Conservation (phyloP, 805 yeast species). For the Metschnikowia henanensis region DNA sequence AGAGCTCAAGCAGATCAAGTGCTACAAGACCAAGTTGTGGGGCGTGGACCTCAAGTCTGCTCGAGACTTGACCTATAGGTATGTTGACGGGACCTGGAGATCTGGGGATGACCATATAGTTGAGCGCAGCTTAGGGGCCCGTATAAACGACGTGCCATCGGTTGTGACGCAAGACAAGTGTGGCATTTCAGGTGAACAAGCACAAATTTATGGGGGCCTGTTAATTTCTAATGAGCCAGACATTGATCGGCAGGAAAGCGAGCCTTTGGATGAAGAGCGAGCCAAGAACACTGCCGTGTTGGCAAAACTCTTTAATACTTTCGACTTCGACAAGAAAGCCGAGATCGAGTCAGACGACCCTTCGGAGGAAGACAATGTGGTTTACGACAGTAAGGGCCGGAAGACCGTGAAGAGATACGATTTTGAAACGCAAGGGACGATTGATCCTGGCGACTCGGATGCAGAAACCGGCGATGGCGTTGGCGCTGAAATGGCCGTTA, state of each 20-base stretch:
- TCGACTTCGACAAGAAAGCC: constrained; percentile 54
- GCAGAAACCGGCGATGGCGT: constrained; percentile 15
- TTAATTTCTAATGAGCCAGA: neutral
- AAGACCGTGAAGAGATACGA: constrained; percentile 33
- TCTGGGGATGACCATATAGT: constrained; percentile 79
- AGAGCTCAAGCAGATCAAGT: constrained; percentile 52
- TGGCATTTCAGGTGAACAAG: constrained; percentile 28
- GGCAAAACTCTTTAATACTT: constrained; percentile 45
- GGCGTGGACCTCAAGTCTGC: constrained; percentile 71
- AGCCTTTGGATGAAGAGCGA: constrained; percentile 19
- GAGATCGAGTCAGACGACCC: constrained; percentile 35
- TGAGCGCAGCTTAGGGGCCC: constrained; percentile 45
- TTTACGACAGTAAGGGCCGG: constrained; percentile 46
- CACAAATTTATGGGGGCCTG: constrained; percentile 25
- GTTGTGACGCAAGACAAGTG: constrained; percentile 15
- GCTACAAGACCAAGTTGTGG: constrained; percentile 84
- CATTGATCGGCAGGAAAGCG: neutral
- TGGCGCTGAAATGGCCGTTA: constrained; percentile 13
- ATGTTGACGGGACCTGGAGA: constrained; percentile 69
- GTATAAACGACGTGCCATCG: neutral
- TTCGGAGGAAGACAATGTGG: constrained; percentile 33
- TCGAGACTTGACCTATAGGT: constrained; percentile 63
- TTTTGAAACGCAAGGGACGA: constrained; percentile 32
- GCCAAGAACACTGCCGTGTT: constrained; percentile 45
- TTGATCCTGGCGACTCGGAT: constrained; percentile 21